phyloP scores from a whole-genome alignment of 148 eudicot genomes.

The Cornus kousa region DNA sequence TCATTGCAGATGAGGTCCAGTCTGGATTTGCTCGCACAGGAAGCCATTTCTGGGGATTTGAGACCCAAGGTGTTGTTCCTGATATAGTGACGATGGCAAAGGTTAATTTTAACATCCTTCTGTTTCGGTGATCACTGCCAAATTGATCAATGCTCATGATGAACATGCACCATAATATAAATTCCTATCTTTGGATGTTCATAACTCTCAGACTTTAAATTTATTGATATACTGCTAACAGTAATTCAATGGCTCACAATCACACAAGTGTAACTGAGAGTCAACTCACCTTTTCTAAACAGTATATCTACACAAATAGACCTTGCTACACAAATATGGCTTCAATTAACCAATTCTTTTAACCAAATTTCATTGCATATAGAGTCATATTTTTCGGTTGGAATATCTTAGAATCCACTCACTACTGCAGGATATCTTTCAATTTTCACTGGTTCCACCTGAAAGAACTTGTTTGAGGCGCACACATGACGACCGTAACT shows the following conservation, averaged over 20 bases:
- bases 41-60: conserved; percentile 97
- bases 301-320: background rate
- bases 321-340: background rate
- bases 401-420: background rate
- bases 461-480: too few species aligned
- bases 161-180: too few species aligned
- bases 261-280: background rate
- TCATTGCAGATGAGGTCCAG: conserved; percentile 97
- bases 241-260: background rate
- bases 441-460: too few species aligned
- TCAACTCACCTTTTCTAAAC: background rate
- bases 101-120: conserved; percentile 29
- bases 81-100: conserved; percentile 99
- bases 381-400: background rate
- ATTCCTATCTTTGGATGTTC: background rate
- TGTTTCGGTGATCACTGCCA: background rate
- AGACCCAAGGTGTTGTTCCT: conserved; percentile 88
- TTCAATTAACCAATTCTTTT: background rate
- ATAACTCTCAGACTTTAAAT: background rate
- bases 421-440: background rate
- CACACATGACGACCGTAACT: too few species aligned
- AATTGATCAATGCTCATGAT: too few species aligned
- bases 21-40: conserved; percentile 94
- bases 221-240: background rate
- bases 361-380: background rate